Conservation (phyloP, 495 filamentous ascomycete species). For the Clohesyomyces aquaticus region DNA sequence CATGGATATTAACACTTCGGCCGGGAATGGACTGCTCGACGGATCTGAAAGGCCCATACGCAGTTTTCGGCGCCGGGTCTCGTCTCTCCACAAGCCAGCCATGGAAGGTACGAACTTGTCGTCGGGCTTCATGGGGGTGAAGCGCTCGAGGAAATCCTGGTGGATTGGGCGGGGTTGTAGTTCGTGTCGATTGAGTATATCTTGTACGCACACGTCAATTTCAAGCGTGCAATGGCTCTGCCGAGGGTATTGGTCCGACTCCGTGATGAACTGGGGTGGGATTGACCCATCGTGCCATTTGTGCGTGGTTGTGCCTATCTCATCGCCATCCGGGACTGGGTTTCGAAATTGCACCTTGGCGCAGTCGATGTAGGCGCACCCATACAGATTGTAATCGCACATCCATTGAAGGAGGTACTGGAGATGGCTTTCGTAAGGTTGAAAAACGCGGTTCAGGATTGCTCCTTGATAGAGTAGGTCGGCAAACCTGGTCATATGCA, state of each 20-base stretch:
- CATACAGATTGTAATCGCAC: conserved; percentile 96
- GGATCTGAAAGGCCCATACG: conserved; percentile 64
- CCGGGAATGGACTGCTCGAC: conserved; percentile 72
- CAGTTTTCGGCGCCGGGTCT: conserved; percentile 75
- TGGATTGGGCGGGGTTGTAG: conserved; percentile 75
- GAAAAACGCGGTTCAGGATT: conserved; percentile 78
- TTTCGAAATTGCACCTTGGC: conserved; percentile 68
- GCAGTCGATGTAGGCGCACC: conserved; percentile 83
- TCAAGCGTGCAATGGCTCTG: conserved; percentile 88
- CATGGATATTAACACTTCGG: conserved; percentile 81
- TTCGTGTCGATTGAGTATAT: conserved; percentile 82
- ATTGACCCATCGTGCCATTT: conserved; percentile 82
- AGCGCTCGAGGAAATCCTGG: conserved; percentile 81
- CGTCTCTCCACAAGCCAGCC: conserved; percentile 91
- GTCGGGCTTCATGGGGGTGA: conserved; percentile 64
- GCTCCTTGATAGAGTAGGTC: conserved; percentile 85
- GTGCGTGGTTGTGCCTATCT: conserved; percentile 60
- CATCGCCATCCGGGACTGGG: conserved; percentile 72
- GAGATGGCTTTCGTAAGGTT: conserved; percentile 91
- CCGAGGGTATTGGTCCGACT: conserved; percentile 66
- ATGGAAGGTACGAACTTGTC: conserved; percentile 89
- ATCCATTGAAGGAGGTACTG: conserved; percentile 95
- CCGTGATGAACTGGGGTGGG: conserved; percentile 55
- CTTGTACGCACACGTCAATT: conserved; percentile 82
- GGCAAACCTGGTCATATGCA: conserved; percentile 76